Evolutionary conservation across 345 rosid genomes (phyloP), one percentile per base, ranked within the genome.

Genomic region (Corchorus capsularis): DNA sequence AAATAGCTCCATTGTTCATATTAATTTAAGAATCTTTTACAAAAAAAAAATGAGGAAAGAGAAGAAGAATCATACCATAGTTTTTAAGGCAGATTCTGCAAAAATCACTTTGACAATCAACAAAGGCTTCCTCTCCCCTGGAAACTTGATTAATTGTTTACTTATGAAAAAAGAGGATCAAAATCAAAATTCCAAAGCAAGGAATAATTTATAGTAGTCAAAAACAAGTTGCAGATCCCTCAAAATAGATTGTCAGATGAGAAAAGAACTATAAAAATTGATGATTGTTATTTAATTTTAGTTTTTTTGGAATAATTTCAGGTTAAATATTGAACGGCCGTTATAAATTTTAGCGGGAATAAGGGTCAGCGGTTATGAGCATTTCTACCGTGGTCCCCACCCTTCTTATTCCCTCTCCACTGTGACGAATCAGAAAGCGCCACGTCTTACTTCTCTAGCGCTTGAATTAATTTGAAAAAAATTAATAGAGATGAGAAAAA

Each of bases 261-360:
- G 20, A 56, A 20, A 20, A 56, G 1, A 0, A 8, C 4, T 2
- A 19, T 5, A 19, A 9, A 20, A 57, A 56, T 45, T 45, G 47
- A 45, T 45, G 10, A 6, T 1, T 45, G 47, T 8, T 5, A 45
- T 45, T 45, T 45, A 5, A 6, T 45, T 8, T 45, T 1, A 41
- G 45, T 41, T 45, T 45, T 45, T 45, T 45, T 45, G 6, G 47
- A 1, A 6, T 7, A 6, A 9, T 45, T 45, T 45, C 47, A 6
- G 10, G 47, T 9, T 45, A 45, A 5, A 45, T 45, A 63, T 59
- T 19, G 56, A 69, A 79, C 63, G 80, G 80, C 32, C 19, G 56
- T 75, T 53, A 73, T 35, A 22, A 35, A 69, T 75, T 79, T 79
- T 45, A 72, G 69, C 68, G 63, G 75, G 65, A 53, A 60, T 15